phyloP scores from a whole-genome alignment of 768 basidiomycete species.

The Jaapia argillacea region DNA sequence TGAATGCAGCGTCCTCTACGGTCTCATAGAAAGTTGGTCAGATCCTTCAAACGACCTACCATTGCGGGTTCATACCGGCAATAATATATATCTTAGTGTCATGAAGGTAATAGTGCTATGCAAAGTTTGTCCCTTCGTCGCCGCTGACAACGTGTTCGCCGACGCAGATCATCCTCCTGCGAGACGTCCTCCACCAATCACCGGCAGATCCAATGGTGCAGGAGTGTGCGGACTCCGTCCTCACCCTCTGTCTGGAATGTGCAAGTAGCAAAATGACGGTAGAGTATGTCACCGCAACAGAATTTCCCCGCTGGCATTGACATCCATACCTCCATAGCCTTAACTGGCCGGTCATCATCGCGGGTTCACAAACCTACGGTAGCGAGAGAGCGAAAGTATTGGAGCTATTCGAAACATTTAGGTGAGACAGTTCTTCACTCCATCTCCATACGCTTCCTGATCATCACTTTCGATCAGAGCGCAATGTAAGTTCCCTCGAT shows the following conservation, averaged over 20 bases:
- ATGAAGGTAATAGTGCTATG: constrained; percentile 20
- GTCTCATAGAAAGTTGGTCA: constrained; percentile 16
- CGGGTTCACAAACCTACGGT: constrained; percentile 18
- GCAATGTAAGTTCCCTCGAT: constrained; percentile 17
- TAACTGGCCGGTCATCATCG: constrained; percentile 22
- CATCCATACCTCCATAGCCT: constrained; percentile 10
- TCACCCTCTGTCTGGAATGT: constrained; percentile 20
- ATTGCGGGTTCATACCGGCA: constrained; percentile 21
- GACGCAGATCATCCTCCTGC: constrained; percentile 23
- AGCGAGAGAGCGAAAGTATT: constrained; percentile 14
- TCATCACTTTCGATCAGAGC: too few species aligned
- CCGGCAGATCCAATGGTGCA: constrained; percentile 20
- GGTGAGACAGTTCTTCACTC: too few species aligned
- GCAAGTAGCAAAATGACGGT: constrained; percentile 19
- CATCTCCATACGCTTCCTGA: too few species aligned
- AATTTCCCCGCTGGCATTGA: constrained; percentile 1
- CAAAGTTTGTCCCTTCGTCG: background rate
- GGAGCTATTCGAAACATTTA: constrained; percentile 20
- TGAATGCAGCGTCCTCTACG: constrained; percentile 16
- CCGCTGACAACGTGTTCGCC: too few species aligned
- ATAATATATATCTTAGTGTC: constrained; percentile 24
- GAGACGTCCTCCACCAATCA: constrained; percentile 20
- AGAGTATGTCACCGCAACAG: constrained; percentile 18
- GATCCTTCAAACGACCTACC: constrained; percentile 15
- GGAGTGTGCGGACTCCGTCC: constrained; percentile 15